Evolutionary conservation across 2,329 filamentous ascomycete genomes (phyloP).

Genomic region (Xylaria digitata): DNA sequence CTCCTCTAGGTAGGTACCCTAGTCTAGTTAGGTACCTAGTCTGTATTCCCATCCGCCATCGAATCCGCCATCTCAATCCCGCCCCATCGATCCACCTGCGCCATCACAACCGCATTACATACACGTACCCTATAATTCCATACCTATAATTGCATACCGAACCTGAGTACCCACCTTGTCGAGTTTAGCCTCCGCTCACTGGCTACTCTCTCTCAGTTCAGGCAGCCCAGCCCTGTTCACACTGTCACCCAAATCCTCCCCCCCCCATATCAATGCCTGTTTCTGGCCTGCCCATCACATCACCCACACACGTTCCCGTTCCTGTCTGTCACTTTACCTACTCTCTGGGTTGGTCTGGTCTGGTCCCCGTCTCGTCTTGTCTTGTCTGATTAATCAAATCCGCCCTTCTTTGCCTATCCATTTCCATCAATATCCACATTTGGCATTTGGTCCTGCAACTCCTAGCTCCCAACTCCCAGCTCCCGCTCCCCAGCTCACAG

Average conservation of each 20-base stretch:
- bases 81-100: no score
- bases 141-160: no score
- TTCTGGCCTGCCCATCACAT: constrained; percentile 16
- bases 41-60: no score
- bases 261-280: constrained; percentile 3
- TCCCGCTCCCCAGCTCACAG: neutral
- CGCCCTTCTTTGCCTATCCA: constrained; percentile 7
- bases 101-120: no score
- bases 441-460: constrained; percentile 24
- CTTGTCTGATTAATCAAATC: constrained; percentile 32
- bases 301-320: constrained; percentile 19
- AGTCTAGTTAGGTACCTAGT: no score
- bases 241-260: constrained; percentile 17
- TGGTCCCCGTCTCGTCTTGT: neutral
- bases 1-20: no score
- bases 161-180: no score
- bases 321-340: constrained; percentile 23
- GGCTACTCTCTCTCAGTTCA: no score
- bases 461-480: constrained; percentile 11
- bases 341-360: neutral
- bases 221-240: constrained; percentile 7
- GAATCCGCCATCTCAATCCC: no score
- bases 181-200: no score
- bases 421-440: constrained; percentile 21
- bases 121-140: no score